These are phyloP conservation scores for Capronia epimyces DNA, from an alignment of 2,329 filamentous ascomycete species.

Conservation along the genomic window DNA sequence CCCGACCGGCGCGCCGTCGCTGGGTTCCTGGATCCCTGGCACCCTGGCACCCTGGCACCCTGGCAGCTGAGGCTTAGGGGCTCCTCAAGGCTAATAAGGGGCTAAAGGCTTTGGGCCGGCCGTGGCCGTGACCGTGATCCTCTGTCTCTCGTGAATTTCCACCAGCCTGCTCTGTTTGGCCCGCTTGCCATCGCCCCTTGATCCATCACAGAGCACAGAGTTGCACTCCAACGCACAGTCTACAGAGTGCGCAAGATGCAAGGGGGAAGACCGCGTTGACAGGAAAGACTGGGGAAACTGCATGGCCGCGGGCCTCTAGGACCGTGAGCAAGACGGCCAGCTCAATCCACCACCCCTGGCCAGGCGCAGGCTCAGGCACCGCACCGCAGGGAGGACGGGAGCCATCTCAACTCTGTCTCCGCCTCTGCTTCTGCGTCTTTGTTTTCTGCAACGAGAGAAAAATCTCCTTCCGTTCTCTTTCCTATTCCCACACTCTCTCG, in stretches of 20 bases:
- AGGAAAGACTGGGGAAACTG: not conserved
- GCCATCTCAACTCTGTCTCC: no score
- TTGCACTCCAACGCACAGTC: not conserved
- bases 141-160: constrained; percentile 22
- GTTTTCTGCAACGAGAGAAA: constrained; percentile 6
- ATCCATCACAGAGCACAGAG: no score
- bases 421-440: no score
- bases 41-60: not conserved
- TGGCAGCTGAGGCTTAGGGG: no score
- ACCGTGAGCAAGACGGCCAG: not conserved
- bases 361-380: no score
- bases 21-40: not conserved
- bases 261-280: not conserved
- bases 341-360: not conserved
- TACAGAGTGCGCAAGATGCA: not conserved
- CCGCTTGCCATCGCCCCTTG: not conserved
- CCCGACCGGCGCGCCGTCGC: not conserved
- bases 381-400: no score
- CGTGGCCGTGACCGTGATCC: constrained; percentile 4
- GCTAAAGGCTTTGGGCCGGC: no score
- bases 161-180: constrained; percentile 2
- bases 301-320: not conserved
- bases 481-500: constrained; percentile 5
- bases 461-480: constrained; percentile 12
- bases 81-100: no score